A percentile compares a stretch with the other conserved stretches of the same genome.
phyloP scores from a whole-genome alignment of 2,329 filamentous ascomycete genomes.

The Grosmannia penicillata region DNA sequence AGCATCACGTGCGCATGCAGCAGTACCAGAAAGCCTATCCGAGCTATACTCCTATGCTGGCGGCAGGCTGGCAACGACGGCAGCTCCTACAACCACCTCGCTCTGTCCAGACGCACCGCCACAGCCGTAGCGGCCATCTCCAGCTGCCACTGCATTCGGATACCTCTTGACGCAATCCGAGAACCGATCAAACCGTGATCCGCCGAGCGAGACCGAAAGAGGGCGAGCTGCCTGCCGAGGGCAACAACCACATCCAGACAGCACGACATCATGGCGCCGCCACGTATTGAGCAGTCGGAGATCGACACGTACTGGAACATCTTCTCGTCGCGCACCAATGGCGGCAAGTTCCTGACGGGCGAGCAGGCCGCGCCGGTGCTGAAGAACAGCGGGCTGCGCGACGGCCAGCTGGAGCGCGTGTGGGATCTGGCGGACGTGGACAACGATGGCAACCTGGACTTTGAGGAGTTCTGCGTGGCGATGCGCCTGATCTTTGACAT shows the following conservation, averaged over 20 bases:
- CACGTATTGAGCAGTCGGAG: slow-evolving; percentile 46
- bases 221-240: too few species aligned
- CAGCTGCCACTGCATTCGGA: too few species aligned
- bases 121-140: too few species aligned
- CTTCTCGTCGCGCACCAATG: slow-evolving; percentile 43
- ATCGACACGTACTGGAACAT: slow-evolving; percentile 55
- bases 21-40: too few species aligned
- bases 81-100: background rate
- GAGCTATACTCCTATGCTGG: too few species aligned
- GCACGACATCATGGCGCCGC: slow-evolving; percentile 40
- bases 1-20: too few species aligned
- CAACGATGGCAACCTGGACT: slow-evolving; percentile 92
- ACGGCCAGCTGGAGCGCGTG: slow-evolving; percentile 80
- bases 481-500: slow-evolving; percentile 98
- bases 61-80: too few species aligned
- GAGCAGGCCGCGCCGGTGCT: slow-evolving; percentile 47
- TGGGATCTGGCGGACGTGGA: slow-evolving; percentile 98
- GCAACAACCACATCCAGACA: too few species aligned
- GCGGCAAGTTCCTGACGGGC: slow-evolving; percentile 43
- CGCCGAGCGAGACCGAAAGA: background rate
- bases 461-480: slow-evolving; percentile 98
- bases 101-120: background rate
- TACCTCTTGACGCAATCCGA: too few species aligned
- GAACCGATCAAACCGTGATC: too few species aligned
- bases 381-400: slow-evolving; percentile 47